A percentile compares a stretch with the other conserved stretches of the same genome.
These are phyloP conservation scores for Candida glucosophila DNA, from an alignment of 1,139 yeast genomes.

Conservation along the genomic window DNA sequence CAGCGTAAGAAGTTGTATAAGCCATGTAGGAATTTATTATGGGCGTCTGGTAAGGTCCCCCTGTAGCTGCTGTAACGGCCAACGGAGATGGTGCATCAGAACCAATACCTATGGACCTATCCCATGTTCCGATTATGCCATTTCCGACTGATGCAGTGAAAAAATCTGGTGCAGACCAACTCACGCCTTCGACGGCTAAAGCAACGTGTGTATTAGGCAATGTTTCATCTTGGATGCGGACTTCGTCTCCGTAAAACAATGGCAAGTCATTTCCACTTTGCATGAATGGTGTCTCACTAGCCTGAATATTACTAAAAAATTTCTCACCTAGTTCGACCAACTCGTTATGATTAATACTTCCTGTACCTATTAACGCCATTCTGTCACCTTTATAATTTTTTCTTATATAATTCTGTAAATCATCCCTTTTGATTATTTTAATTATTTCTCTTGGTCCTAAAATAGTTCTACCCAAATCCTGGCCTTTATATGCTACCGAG, in stretches of 20 bases:
- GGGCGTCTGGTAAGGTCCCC: conserved; percentile 41
- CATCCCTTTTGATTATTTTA: conserved; percentile 65
- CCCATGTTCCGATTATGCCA: conserved; percentile 97
- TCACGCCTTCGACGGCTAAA: conserved; percentile 93
- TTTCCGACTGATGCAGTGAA: conserved; percentile 94
- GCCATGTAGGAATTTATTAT: conserved; percentile 94
- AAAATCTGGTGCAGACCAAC: conserved; percentile 95
- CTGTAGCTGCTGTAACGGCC: conserved; percentile 66
- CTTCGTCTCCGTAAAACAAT: conserved; percentile 77
- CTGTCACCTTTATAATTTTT: conserved; percentile 92
- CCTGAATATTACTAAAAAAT: conserved; percentile 68
- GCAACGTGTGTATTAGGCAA: conserved; percentile 90
- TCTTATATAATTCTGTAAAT: conserved; percentile 69
- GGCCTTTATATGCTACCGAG: conserved; percentile 82
- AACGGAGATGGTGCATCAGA: conserved; percentile 69
- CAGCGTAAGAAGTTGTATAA: conserved; percentile 93
- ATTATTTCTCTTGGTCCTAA: conserved; percentile 91
- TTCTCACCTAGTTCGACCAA: conserved; percentile 69
- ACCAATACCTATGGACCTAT: conserved; percentile 77
- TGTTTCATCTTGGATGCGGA: conserved; percentile 71
- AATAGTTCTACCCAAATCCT: conserved; percentile 95
- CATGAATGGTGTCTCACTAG: conserved; percentile 54
- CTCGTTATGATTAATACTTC: conserved; percentile 82
- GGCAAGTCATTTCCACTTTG: conserved; percentile 80
- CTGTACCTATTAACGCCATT: conserved; percentile 96